A percentile compares a stretch with the other conserved stretches of the same genome.
phyloP scores from a whole-genome alignment of 495 filamentous ascomycete genomes.

The Pyrenula aspistea region DNA sequence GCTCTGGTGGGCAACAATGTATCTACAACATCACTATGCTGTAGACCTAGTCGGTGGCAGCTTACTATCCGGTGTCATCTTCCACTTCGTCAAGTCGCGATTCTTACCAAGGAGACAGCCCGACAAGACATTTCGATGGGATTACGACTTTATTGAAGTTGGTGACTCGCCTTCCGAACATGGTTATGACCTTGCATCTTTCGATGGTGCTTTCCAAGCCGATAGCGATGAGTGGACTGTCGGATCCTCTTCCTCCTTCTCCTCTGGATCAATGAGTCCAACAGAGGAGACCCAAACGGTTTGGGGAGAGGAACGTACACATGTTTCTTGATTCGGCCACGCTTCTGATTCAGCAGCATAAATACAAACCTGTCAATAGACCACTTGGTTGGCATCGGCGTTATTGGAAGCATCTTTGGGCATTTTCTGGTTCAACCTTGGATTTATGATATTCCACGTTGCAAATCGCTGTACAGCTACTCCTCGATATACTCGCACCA shows the following conservation, averaged over 20 bases:
- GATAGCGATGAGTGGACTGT: constrained; percentile 65
- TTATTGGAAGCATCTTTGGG: not conserved
- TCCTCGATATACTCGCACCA: too few relatives aligned
- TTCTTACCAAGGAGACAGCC: constrained; percentile 71
- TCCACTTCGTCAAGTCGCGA: constrained; percentile 65
- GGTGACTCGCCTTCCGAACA: constrained; percentile 47
- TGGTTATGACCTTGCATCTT: constrained; percentile 42
- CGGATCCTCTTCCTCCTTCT: constrained; percentile 59
- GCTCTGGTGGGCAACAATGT: constrained; percentile 99
- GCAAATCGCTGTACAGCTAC: too few relatives aligned
- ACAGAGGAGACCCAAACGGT: constrained; percentile 32
- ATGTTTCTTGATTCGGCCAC: not conserved
- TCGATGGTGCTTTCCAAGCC: constrained; percentile 42
- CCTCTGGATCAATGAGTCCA: constrained; percentile 48
- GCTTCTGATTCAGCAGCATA: not conserved
- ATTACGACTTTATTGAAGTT: constrained; percentile 85
- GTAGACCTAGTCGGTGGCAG: constrained; percentile 83
- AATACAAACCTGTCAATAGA: not conserved
- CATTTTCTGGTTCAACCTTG: too few relatives aligned
- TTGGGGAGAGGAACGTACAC: not conserved
- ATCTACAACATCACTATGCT: constrained; percentile 91
- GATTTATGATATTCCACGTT: too few relatives aligned
- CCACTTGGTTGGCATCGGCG: not conserved
- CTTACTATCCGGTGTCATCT: constrained; percentile 64
- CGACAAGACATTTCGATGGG: constrained; percentile 82